Conservation (phyloP, 352 stramenopile genomes). For the Phytophthora pinifolia region DNA sequence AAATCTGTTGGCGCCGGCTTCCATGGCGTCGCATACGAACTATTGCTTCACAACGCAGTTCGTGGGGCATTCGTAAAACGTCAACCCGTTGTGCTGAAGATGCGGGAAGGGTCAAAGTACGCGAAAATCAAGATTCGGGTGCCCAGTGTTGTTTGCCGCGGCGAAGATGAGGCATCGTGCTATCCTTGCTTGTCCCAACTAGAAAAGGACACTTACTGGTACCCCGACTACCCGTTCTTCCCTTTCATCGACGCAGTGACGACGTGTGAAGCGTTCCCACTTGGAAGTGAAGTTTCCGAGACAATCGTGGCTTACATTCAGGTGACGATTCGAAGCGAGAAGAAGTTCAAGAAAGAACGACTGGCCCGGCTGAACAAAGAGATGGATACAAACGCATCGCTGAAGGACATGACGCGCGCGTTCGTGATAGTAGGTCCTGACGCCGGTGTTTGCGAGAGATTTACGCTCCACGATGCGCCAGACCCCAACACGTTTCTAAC, state of each 20-base stretch:
- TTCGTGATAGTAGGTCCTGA: conserved; percentile 20
- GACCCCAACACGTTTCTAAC: conserved; percentile 7
- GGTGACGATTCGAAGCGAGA: conserved; percentile 18
- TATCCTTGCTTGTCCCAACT: conserved; percentile 16
- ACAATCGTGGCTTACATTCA: conserved; percentile 21
- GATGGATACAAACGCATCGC: conserved; percentile 14
- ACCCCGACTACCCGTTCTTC: conserved; percentile 19
- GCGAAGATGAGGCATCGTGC: conserved; percentile 14
- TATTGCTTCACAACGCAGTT: conserved; percentile 23
- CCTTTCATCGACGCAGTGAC: conserved; percentile 24
- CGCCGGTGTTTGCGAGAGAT: conserved; percentile 10
- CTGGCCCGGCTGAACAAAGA: conserved; percentile 13
- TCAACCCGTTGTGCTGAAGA: conserved; percentile 21
- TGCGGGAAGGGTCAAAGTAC: conserved; percentile 17
- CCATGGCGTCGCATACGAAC: conserved; percentile 11
- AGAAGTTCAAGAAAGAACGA: conserved; percentile 21
- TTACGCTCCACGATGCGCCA: conserved; percentile 15
- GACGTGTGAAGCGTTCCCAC: conserved; percentile 17
- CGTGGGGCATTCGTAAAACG: conserved; percentile 11
- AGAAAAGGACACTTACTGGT: conserved; percentile 16
- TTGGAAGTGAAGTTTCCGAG: conserved; percentile 8
- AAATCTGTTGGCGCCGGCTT: conserved; percentile 21
- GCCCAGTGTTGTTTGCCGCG: conserved; percentile 9
- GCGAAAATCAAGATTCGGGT: conserved; percentile 17
- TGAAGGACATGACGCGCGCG: conserved; percentile 15